Base-by-base conservation (phyloP, 306 rosid genomes). In the Crataegus laevigata region DNA sequence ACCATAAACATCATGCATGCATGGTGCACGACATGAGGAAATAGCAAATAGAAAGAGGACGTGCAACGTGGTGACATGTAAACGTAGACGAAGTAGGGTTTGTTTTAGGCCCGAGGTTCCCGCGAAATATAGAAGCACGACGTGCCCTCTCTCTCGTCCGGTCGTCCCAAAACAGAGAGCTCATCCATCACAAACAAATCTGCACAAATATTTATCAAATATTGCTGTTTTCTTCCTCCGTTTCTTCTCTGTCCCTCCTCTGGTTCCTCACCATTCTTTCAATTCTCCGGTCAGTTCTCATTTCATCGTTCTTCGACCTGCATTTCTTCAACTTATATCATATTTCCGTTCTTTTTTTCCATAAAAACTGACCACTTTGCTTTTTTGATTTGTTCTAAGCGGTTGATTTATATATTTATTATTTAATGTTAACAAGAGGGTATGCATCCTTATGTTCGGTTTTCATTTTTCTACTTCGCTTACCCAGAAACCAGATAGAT, bases 61-160 rank as follows among this genome's bases (percentile, higher is more conserved):
- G 69, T 61, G 69, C 69, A 28, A 73, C 77, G 77, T 73, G 69
- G 58, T 26, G 59, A 55, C 69, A 60, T 64, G 43, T 42, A 8
- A 21, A 65, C 17, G 22, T 3, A 54, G 29, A 66, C 19, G 28
- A 18, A 21, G 70, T n/a, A 36, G 28, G 22, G 66, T 42, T 42
- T 10, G 68, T 26, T 73, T 73, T 73, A 60, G 36, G 59, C 29
- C 69, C 77, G 77, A 73, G 18, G 19, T 73, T 73, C 77, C 77
- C 77, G 77, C 69, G 55, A 60, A 73, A 60, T 12, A 73, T 15
- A 42, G 57, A 65, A 21, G 50, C 69, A 34, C 19, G 34, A 45
- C 21, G 52, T 47, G 19, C 19, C 19, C 52, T 47, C 52, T 45
- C 15, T 45, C 24, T 11, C 25, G 13, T 24, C 36, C 69, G n/a